Base-by-base conservation (phyloP, 495 filamentous ascomycete genomes). In the Cryomyces minteri region DNA sequence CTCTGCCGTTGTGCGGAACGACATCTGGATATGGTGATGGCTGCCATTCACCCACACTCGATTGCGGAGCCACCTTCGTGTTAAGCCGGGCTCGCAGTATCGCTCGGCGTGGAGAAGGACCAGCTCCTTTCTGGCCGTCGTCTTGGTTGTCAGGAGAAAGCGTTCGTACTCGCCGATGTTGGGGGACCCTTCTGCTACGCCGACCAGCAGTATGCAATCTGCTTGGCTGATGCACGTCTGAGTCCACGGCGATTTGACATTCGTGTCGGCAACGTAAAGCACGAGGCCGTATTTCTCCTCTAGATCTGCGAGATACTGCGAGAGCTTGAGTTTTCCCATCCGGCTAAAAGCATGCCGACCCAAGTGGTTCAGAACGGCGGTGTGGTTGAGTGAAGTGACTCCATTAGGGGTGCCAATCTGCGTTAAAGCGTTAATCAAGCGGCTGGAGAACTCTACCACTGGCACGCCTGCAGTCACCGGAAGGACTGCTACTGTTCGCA, bases 21-120 rank as follows among this genome's bases (percentile, higher is more conserved):
- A 70, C 90, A 98, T 95, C 56, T 98, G 90, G 28, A 98, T 82
- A 54, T 98, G 90, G 56, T 94, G 88, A 59, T 98, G 92, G 36
- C 90, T 85, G n/a, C 90, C 90, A 54, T 95, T 98, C 53, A 98
- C 85, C 90, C 90, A 98, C 45, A 93, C 73, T 0, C 90, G 79
- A 56, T 94, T 94, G 53, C 84, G 79, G 18, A 98, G 68, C 90
- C 90, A 98, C 40, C 74, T 72, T 34, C 90, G 69, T 0, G 88
- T 94, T 28, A 92, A 55, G 0, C 90, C 90, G 18, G 84, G 76
- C 1, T 72, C 70, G 46, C 81, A 93, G 58, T 88, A 95, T 33
- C 92, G 73, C 54, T 98, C 92, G 0, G 84, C 70, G 61, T 98
- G 90, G 4, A 98, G 65, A n/a, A 98, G 63, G 1, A 98, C 87